Base-by-base conservation (phyloP, 352 stramenopile genomes). In the Phytophthora litchii region DNA sequence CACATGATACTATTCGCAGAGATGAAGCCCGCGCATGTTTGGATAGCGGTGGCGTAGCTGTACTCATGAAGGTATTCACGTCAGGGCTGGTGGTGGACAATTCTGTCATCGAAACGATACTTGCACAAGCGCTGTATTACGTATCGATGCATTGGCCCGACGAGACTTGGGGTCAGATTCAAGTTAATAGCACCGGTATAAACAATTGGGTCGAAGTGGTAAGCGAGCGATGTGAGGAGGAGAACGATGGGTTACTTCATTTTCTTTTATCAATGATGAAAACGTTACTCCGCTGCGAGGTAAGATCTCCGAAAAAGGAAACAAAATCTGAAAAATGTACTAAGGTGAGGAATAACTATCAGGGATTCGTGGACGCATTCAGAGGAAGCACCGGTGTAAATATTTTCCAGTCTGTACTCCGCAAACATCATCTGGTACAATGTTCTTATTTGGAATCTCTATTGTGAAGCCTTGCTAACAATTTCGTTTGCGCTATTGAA, bases 51-150 rank as follows among this genome's bases (percentile, higher is more conserved):
- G 61, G 61, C 10, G 13, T 53, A 35, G 8, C 42, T 42, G 43
- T 65, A 45, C 29, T 70, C 16, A 8, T n/a, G 10, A 66, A 56
- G 3, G 21, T 52, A 3, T 58, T 66, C 14, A 20, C 9, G 3
- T 48, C 48, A 23, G 35, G 19, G 20, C 23, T 21, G 36, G 21
- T 41, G 16, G 13, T 60, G 10, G 38, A 12, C 0, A 53, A 43
- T 14, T 7, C 31, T 29, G n/a, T 27, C 11, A 56, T 65, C 36
- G 55, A 66, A 54, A 53, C 19, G 3, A 37, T 48, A 27, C 21
- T 65, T 16, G 55, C 61, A 16, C 47, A 60, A 46, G 41, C 48
- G 12, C 32, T 70, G 19, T 70, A 54, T 19, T 60, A 60, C 48
- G 48, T 65, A 7, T 48, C 61, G 12, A 40, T 60, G 6, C 48